Base-by-base conservation (phyloP, 495 filamentous ascomycete genomes). In the Tuber calosporum region DNA sequence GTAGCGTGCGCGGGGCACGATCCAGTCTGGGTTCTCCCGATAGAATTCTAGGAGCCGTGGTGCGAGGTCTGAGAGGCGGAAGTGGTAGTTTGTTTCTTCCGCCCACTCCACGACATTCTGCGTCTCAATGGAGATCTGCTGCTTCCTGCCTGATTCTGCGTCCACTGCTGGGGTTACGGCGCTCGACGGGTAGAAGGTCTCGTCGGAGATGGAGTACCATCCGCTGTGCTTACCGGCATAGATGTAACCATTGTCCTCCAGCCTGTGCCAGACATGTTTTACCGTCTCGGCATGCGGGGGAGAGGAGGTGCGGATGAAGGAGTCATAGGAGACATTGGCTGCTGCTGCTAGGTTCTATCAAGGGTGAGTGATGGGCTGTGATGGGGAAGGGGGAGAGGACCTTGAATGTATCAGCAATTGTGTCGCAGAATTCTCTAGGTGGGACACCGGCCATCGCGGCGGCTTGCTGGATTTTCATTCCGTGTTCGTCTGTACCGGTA, bases 401-500 rank as follows among this genome's bases (percentile, higher is more conserved):
- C 78, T 84, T 84, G 81, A 93, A 93, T 62, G 86, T 85, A 69
- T 87, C 85, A 15, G 91, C 86, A 37, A 87, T 89, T 66, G 84
- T 81, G 82, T 93, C 87, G 80, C 88, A 89, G 68, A 89, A 85
- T 43, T 83, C 80, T 75, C 85, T 85, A 4, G 88, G 87, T 0
- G 81, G 79, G 20, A 84, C 78, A 19, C 87, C 87, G 11, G 90
- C 88, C 77, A 86, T 83, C 22, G 84, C 83, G 5, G 95, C 92
- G 1, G 95, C 95, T 82, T 88, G 90, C 82, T 99, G 95, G 69
- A 99, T 90, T 87, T 99, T 98, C 89, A 96, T 93, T 26, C 95
- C 95, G 82, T 99, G 94, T 81, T 99, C 95, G 82, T 99, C 95
- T n/a, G 93, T 97, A 40, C 95, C 95, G 0, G 96, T 99, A 79